Conservation (phyloP, 805 yeast genomes). For the Sporopachydermia lactativora region DNA sequence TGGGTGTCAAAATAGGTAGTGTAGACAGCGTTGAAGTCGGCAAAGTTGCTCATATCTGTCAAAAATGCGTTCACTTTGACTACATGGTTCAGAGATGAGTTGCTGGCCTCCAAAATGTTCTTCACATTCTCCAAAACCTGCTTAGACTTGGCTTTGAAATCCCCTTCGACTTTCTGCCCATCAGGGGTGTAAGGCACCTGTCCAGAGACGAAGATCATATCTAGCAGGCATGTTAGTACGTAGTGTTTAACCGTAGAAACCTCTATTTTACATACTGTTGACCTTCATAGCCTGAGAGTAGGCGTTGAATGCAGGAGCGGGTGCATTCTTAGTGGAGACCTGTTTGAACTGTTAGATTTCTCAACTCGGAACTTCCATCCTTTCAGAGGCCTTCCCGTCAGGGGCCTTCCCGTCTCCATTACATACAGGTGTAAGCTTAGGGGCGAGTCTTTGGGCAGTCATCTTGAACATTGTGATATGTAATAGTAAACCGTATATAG, state of each 20-base stretch:
- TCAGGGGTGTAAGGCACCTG: constrained; percentile 83
- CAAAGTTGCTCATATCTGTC: constrained; percentile 81
- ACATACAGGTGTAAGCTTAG: neutral
- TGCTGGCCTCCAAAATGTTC: constrained; percentile 69
- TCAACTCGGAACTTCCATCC: too few species aligned
- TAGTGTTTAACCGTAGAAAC: constrained; percentile 17
- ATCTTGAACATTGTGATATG: neutral
- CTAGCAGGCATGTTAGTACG: constrained; percentile 12
- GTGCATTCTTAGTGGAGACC: constrained; percentile 64
- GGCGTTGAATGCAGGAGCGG: constrained; percentile 85
- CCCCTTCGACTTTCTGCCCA: constrained; percentile 1
- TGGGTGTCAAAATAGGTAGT: constrained; percentile 59
- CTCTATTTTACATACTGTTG: constrained; percentile 29
- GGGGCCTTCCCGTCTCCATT: too few species aligned
- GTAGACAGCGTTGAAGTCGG: constrained; percentile 75
- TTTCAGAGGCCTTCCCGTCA: too few species aligned
- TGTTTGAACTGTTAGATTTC: too few species aligned
- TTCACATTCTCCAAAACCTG: constrained; percentile 56
- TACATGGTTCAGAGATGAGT: constrained; percentile 69
- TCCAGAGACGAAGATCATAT: constrained; percentile 75
- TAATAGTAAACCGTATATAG: too few species aligned
- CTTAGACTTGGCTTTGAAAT: neutral
- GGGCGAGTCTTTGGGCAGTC: neutral
- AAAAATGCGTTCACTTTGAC: constrained; percentile 85
- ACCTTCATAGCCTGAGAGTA: constrained; percentile 94